Evolutionary conservation across 305 asterid genomes (phyloP), one percentile per base, ranked within the genome.

Genomic region (Fraxinus baroniana): DNA sequence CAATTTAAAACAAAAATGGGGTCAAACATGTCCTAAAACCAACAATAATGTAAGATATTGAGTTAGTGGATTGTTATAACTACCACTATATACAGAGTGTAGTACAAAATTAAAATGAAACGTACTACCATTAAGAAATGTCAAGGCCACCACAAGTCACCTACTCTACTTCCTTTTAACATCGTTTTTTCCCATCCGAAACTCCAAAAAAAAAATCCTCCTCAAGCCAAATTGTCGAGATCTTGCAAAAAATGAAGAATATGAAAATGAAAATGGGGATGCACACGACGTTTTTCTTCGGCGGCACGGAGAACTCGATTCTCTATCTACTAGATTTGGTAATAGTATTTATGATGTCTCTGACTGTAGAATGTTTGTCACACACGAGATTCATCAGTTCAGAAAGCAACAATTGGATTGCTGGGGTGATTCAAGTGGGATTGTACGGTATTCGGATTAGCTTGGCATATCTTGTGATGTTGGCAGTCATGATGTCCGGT

Each of bases 401-500:
- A 2, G 74, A 46, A 7, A 72, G 35, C 12, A 52, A 73, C 26
- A 80, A 74, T n/a, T 55, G 74, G 20, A 68, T 55, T 44, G 83
- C 79, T 1, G 83, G 83, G 55, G 2, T 80, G n/a, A 49, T 72
- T 18, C 83, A 80, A 20, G 55, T 78, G 3, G 83, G 73, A 32
- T 7, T 80, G 57, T 74, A 80, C 32, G 79, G 73, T 4, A 26
- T 36, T 2, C 30, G 83, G 52, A 74, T 73, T 44, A 28, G 28
- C 7, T 4, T 80, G 24, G 79, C 79, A 18, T 80, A 80, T 32
- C 26, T 73, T 28, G 83, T 80, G 49, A 80, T 80, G 83, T 70
- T 80, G 5, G 68, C 83, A 5, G 79, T 73, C 24, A 80, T 80
- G 83, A 70, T 77, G 6, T 72, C 57, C 22, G 22, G 35, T 8